A percentile compares a stretch with the other conserved stretches of the same genome.
Evolutionary conservation across 768 basidiomycete species (phyloP).

Genomic region (Daedaleopsis nitida): DNA sequence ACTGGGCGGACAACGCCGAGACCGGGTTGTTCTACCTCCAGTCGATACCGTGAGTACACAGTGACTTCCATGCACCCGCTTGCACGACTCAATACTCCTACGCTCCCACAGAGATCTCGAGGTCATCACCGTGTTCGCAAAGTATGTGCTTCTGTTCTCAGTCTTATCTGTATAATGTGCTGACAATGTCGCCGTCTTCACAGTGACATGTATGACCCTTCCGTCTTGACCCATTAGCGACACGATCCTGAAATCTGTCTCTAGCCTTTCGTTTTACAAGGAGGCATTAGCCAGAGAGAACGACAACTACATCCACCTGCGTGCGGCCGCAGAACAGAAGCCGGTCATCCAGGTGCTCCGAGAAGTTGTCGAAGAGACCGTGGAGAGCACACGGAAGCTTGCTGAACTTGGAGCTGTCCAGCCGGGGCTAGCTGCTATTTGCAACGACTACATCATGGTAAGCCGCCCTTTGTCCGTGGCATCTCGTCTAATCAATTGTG

Average conservation of each 20-base stretch:
- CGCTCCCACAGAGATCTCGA: slow-evolving; percentile 28
- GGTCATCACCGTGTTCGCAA: slow-evolving; percentile 33
- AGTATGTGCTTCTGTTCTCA: slow-evolving; percentile 30
- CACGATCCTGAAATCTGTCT: not conserved
- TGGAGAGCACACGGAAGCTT: not conserved
- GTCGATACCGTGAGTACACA: slow-evolving; percentile 33
- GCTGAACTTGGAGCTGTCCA: not conserved
- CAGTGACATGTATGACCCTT: slow-evolving; percentile 1
- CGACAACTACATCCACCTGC: slow-evolving; percentile 14
- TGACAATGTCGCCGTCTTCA: not conserved
- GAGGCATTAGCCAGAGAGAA: slow-evolving; percentile 13
- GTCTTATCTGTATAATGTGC: too few relatives aligned
- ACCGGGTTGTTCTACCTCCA: slow-evolving; percentile 31
- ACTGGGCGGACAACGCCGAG: slow-evolving; percentile 29
- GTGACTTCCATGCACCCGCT: not conserved
- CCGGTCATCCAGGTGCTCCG: not conserved
- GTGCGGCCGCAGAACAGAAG: slow-evolving; percentile 1
- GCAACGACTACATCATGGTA: not conserved
- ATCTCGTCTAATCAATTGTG: not conserved
- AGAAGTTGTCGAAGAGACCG: slow-evolving; percentile 24
- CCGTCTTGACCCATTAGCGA: not conserved
- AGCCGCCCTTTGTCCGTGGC: not conserved
- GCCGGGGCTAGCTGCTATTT: not conserved
- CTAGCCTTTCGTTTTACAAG: slow-evolving; percentile 19
- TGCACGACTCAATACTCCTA: too few relatives aligned